Base-by-base conservation (phyloP, 257 asterid species). In the Plantago major region DNA sequence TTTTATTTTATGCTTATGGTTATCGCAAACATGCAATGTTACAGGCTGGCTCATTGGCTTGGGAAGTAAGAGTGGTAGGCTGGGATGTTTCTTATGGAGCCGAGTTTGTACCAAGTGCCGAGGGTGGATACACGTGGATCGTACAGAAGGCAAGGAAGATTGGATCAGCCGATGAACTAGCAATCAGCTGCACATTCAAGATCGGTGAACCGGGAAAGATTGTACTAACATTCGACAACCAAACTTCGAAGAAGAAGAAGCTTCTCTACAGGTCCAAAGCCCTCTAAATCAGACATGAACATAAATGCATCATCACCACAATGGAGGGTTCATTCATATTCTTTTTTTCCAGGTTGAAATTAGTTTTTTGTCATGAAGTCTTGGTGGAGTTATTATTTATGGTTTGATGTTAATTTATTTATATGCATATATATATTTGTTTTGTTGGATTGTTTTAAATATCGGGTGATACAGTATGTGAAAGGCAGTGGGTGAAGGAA, bases 31-130 rank as follows among this genome's bases (percentile, higher is more conserved):
- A 9, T 62, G 40, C 18, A 51, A 40, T 66, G 59, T 60, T 65
- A 59, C 82, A 85, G 94, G 78, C 62, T 1, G 65, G 83, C 15
- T 73, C 82, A 0, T 63, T 86, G 78, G 78, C 55, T 7, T 86
- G 91, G 95, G 91, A 86, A 62, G 80, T 68, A 46, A 79, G 95
- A 68, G 91, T 81, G 10, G 72, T 69, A 0, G 90, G 91, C 0
- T 83, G 88, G 91, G 91, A 86, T 6, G 88, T 86, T 37, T 50
- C 62, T 0, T 83, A 83, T 42, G 91, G 84, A 10, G 86, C 88
- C 3, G 95, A 86, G 66, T 86, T 83, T 57, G 81, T 81, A 26
- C 91, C 91, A 1, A 70, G 58, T 43, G 83, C 74, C 0, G 88
- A 84, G 55, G 92, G 78, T 0, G 89, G 87, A 38, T 86, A 86